phyloP scores from a whole-genome alignment of 345 rosid species.

The Eucalyptus brandiana region DNA sequence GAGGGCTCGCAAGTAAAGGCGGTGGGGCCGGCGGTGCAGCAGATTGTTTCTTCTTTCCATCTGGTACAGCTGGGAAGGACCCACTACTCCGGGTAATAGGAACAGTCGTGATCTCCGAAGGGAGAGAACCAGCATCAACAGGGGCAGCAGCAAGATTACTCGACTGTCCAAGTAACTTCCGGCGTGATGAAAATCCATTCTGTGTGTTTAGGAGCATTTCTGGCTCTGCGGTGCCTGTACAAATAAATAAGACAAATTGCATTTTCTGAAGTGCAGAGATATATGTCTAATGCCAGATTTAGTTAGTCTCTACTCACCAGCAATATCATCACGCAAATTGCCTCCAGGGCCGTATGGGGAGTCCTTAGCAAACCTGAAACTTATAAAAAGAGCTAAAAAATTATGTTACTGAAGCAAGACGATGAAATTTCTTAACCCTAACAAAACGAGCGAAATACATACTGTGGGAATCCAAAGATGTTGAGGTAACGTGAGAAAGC shows the following conservation, averaged over 20 bases:
- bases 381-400: background rate
- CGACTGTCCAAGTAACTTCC: slow-evolving; percentile 51
- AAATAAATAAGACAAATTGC: background rate
- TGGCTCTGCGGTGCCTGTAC: slow-evolving; percentile 14
- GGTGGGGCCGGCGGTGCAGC: slow-evolving; percentile 7
- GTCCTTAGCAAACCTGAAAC: slow-evolving; percentile 19
- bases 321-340: background rate
- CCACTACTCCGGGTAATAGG: slow-evolving; percentile 75
- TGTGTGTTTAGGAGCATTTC: slow-evolving; percentile 6
- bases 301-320: slow-evolving; percentile 17
- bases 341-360: background rate
- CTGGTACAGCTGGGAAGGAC: slow-evolving; percentile 64
- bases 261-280: background rate
- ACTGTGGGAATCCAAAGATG: slow-evolving; percentile 9
- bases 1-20: background rate
- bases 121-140: slow-evolving; percentile 10
- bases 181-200: slow-evolving; percentile 28
- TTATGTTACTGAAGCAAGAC: background rate
- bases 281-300: background rate
- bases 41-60: slow-evolving; percentile 14
- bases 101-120: slow-evolving; percentile 21
- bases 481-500: slow-evolving; percentile 20
- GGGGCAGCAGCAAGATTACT: slow-evolving; percentile 56
- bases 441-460: background rate
- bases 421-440: background rate